A percentile compares a stretch with the other conserved stretches of the same genome.
Evolutionary conservation across 73 alveolate genomes (phyloP).

Genomic region (Paramecium pentaurelia): DNA sequence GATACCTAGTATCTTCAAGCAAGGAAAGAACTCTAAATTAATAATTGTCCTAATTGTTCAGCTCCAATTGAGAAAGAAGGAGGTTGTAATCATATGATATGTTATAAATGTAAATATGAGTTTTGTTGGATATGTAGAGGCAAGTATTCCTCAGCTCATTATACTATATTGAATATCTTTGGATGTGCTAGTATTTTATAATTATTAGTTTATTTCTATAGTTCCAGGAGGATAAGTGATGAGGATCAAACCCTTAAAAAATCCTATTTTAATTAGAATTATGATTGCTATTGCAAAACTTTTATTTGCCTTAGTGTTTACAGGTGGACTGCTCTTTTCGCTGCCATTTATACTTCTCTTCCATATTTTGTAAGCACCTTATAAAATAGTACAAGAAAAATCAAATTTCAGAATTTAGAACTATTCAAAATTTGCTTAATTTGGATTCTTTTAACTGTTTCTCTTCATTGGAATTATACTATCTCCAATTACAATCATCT

Average conservation of each 20-base stretch:
- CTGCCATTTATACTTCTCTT: background rate
- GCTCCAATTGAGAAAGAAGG: background rate
- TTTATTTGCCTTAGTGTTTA: background rate
- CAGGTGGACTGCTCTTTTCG: background rate
- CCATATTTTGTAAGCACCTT: background rate
- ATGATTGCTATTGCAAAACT: background rate
- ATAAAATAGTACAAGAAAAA: background rate
- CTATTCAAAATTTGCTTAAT: background rate
- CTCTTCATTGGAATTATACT: background rate
- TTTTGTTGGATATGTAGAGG: slow-evolving; percentile 46
- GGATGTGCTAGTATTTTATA: background rate
- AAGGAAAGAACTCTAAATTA: background rate
- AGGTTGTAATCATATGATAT: slow-evolving; percentile 36
- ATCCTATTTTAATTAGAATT: background rate
- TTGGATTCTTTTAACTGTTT: background rate
- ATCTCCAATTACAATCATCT: background rate
- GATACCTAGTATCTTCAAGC: background rate
- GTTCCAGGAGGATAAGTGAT: background rate
- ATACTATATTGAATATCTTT: slow-evolving; percentile 8
- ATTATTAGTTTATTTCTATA: background rate
- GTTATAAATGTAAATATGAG: background rate
- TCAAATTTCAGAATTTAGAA: background rate
- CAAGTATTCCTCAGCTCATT: background rate
- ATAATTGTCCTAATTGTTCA: background rate
- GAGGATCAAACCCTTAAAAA: background rate